These are phyloP conservation scores for Rhypophila decipiens DNA, from an alignment of 495 filamentous ascomycete genomes.

Conservation along the genomic window DNA sequence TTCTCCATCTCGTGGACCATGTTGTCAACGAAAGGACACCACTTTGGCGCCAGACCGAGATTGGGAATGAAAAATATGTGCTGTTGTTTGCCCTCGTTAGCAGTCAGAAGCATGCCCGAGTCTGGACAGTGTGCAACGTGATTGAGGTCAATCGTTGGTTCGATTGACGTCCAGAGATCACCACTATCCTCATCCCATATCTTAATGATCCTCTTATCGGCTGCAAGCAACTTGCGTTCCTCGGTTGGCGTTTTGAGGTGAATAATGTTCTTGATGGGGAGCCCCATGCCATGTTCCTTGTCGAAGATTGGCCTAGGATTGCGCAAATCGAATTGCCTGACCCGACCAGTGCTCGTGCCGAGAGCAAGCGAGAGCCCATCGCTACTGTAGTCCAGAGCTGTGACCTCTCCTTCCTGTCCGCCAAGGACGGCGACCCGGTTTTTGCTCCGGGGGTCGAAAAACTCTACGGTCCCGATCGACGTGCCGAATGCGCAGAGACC, in stretches of 20 bases:
- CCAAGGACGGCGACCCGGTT: constrained; percentile 72
- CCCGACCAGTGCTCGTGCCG: constrained; percentile 83
- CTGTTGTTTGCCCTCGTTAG: constrained; percentile 67
- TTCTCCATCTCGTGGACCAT: constrained; percentile 98
- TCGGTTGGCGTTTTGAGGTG: constrained; percentile 74
- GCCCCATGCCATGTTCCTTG: constrained; percentile 96
- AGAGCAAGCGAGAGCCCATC: constrained; percentile 82
- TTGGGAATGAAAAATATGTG: constrained; percentile 96
- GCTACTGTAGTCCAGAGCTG: constrained; percentile 76
- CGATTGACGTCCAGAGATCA: constrained; percentile 86
- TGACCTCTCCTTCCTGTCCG: constrained; percentile 63
- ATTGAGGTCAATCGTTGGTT: constrained; percentile 91
- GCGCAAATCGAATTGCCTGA: constrained; percentile 88
- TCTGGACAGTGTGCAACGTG: constrained; percentile 81
- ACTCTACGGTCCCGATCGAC: constrained; percentile 90
- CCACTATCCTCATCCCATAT: constrained; percentile 82
- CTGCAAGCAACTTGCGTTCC: constrained; percentile 82
- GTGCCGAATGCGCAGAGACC: constrained; percentile 92
- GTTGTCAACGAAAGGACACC: constrained; percentile 96
- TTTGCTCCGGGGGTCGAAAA: constrained; percentile 85
- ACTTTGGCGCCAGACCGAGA: constrained; percentile 76
- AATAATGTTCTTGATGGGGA: constrained; percentile 81
- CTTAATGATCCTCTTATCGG: constrained; percentile 95
- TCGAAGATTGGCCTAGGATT: constrained; percentile 75
- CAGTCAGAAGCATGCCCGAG: constrained; percentile 87